Conservation (phyloP, 352 stramenopile species). For the Achlya hypogyna region DNA sequence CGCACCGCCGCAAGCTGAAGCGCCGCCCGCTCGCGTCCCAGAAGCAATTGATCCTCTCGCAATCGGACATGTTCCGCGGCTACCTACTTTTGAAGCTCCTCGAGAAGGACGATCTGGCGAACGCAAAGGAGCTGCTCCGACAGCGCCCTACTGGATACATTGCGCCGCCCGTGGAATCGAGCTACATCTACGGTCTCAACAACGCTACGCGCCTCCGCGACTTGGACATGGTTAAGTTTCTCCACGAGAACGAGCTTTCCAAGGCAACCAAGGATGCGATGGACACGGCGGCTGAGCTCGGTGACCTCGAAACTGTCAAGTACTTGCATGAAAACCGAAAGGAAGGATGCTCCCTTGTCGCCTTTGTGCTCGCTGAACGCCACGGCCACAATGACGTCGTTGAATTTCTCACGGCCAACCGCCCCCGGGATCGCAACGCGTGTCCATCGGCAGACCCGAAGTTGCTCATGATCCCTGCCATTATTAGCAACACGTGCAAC, state of each 20-base stretch:
- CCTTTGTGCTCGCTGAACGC: neutral
- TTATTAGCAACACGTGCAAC: constrained; percentile 1
- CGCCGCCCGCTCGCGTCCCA: neutral
- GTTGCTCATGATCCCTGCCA: constrained; percentile 6
- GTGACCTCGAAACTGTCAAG: neutral
- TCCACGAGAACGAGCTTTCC: neutral
- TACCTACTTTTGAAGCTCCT: constrained; percentile 2
- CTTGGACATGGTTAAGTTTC: neutral
- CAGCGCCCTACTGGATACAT: constrained; percentile 1
- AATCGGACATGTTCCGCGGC: constrained; percentile 2
- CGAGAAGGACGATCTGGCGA: constrained; percentile 1
- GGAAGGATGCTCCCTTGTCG: neutral
- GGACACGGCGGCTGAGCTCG: neutral
- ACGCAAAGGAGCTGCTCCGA: neutral
- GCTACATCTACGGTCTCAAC: constrained; percentile 4
- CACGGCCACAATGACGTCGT: neutral
- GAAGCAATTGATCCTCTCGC: constrained; percentile 2
- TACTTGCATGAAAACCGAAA: neutral
- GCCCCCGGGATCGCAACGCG: constrained; percentile 5
- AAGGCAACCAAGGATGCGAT: constrained; percentile 1
- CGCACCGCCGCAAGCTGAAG: neutral
- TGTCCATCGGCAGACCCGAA: constrained; percentile 8
- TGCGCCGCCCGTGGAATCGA: neutral
- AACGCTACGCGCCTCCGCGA: neutral
- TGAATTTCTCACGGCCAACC: neutral